These are phyloP conservation scores for Cercophora newfieldiana DNA, from an alignment of 495 filamentous ascomycete genomes.

Conservation along the genomic window DNA sequence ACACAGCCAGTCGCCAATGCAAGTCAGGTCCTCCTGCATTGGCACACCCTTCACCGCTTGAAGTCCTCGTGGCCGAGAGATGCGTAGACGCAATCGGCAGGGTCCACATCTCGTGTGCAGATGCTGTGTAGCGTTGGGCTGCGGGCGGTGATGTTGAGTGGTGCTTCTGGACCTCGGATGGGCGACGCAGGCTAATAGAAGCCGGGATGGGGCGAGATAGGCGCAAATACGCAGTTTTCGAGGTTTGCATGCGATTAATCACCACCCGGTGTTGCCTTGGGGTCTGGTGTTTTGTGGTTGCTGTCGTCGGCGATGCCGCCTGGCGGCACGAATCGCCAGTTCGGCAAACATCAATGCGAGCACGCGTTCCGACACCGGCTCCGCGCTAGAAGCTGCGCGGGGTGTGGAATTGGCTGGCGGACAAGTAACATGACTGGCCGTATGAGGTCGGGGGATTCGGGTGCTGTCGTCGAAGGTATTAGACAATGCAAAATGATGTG, in stretches of 20 bases:
- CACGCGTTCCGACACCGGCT: not conserved
- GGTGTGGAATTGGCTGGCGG: not conserved
- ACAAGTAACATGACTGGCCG: not conserved
- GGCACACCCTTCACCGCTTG: slow-evolving; percentile 18
- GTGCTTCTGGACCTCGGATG: not conserved
- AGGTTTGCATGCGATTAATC: not conserved
- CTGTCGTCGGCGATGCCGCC: not conserved
- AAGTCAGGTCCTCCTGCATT: slow-evolving; percentile 26
- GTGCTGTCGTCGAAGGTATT: not conserved
- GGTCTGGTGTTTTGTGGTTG: not conserved
- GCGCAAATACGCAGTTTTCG: not conserved
- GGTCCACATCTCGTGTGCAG: not conserved
- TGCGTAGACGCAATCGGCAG: not conserved
- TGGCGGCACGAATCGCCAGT: not conserved
- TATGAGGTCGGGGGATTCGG: not conserved
- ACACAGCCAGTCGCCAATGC: slow-evolving; percentile 15
- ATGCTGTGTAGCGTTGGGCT: slow-evolving; percentile 10
- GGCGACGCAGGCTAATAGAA: not conserved
- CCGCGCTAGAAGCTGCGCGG: not conserved
- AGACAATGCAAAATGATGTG: not conserved
- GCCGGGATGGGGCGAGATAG: not conserved
- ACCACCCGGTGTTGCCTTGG: not conserved
- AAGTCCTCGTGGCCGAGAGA: not conserved
- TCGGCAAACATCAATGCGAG: no score
- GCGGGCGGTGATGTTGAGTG: not conserved